phyloP scores from a whole-genome alignment of 306 rosid genomes.

The Canavalia gladiata region DNA sequence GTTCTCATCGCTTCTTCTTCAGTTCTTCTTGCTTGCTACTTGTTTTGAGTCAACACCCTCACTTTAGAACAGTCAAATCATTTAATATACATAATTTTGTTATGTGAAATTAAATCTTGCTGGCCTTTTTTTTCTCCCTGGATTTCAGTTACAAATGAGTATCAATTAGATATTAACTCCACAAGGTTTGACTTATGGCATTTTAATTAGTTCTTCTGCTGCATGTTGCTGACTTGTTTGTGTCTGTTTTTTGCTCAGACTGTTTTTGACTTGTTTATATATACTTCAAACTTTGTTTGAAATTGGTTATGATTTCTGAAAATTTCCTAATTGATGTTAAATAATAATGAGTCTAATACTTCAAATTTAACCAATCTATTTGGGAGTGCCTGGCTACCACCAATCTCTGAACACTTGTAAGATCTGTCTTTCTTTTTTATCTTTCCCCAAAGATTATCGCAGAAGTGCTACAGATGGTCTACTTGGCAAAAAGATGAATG shows the following conservation, averaged over 20 bases:
- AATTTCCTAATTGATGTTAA: background rate
- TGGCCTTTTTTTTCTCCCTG: background rate
- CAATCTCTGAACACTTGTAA: slow-evolving; percentile 47
- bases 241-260: background rate
- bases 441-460: slow-evolving; percentile 56
- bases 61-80: background rate
- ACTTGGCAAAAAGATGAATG: slow-evolving; percentile 59
- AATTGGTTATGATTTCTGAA: slow-evolving; percentile 24
- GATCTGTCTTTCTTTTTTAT: slow-evolving; percentile 12
- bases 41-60: too few species aligned
- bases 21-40: background rate
- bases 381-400: slow-evolving; percentile 5
- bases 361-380: slow-evolving; percentile 22
- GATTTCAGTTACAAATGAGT: slow-evolving; percentile 28
- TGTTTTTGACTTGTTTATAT: slow-evolving; percentile 37
- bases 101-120: slow-evolving; percentile 16
- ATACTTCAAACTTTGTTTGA: background rate
- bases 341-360: background rate
- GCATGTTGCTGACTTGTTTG: slow-evolving; percentile 9
- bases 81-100: background rate
- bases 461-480: slow-evolving; percentile 51
- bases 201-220: background rate
- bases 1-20: slow-evolving; percentile 58
- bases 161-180: background rate
- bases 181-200: slow-evolving; percentile 1